Evolutionary conservation across 768 basidiomycete genomes (phyloP), one percentile per base, ranked within the genome.

Genomic region (Mycena maculata): DNA sequence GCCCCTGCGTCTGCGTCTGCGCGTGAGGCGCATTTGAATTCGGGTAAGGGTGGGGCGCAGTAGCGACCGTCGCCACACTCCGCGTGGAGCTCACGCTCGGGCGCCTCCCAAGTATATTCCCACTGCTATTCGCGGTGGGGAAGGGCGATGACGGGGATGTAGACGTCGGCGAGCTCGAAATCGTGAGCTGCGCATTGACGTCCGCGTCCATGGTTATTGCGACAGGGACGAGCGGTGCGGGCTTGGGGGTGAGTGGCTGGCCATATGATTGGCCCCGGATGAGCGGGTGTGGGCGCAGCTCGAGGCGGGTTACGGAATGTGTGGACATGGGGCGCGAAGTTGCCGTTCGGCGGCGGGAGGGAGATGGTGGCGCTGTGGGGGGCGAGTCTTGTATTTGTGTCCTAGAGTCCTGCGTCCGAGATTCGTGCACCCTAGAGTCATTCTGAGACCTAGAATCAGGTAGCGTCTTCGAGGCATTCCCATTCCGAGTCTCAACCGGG

Each of bases 231-330:
- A 90, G 80, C 45, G 87, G 85, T 1, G 82, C 75, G 44, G 87
- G 86, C 74, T 87, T 80, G 77, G 84, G 53, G 71, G 83, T 68
- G 75, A 78, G 72, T 76, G 83, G 78, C 56, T 84, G 83, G 8
- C 90, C 88, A 64, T 85, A 87, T 0, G 92, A 92, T 68, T 89
- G 84, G 11, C 91, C 91, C 60, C 92, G 89, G 69, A 93, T 92
- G 56, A 93, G 83, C 9, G 92, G 92, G 73, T 93, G 92, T 0
- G 91, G 91, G 18, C 90, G 89, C 54, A 91, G 79, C 44, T 71
- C 69, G 13, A 47, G 45, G 13, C 44, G 41, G 16, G 53, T 27
- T 27, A 70, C 23, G 11, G 65, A 67, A 57, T 70, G 69, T 1
- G 69, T 36, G n/a, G 69, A 70, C 69, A 67, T 66, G 49, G 75